These are phyloP conservation scores for Xylariales sp. DNA, from an alignment of 2,329 filamentous ascomycete genomes.

Conservation along the genomic window DNA sequence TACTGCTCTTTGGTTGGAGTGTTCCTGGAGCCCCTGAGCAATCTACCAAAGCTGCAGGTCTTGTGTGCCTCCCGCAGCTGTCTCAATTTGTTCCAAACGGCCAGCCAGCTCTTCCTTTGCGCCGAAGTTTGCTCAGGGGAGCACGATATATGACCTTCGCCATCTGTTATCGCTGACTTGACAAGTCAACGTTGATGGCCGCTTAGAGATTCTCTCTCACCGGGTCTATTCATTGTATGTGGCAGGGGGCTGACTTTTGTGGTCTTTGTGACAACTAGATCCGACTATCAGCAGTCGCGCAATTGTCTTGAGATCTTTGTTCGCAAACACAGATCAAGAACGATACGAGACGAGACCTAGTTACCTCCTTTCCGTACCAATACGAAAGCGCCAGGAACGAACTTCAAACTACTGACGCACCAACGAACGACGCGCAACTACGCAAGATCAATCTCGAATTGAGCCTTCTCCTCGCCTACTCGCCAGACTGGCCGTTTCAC, in stretches of 20 bases:
- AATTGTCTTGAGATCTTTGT: neutral
- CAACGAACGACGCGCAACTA: no score
- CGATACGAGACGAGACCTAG: no score
- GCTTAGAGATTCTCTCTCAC: slow-evolving; percentile 1
- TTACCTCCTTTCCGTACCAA: no score
- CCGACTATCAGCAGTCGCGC: neutral
- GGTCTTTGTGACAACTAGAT: slow-evolving; percentile 6
- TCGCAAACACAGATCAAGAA: no score
- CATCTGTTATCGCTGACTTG: neutral
- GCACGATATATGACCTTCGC: slow-evolving; percentile 2
- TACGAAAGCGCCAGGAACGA: slow-evolving; percentile 1
- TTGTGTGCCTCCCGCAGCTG: no score
- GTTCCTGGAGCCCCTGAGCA: no score
- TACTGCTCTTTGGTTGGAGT: no score
- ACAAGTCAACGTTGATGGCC: neutral
- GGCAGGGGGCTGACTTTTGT: slow-evolving; percentile 2
- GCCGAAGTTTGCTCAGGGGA: no score
- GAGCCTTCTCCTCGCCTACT: slow-evolving; percentile 1
- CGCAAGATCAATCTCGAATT: neutral
- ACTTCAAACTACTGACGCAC: no score
- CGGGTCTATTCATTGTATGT: neutral
- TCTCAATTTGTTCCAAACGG: no score
- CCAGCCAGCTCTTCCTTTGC: no score
- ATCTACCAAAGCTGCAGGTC: no score
- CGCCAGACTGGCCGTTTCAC: neutral